Evolutionary conservation across 495 filamentous ascomycete species (phyloP).

Genomic region (Penicillium coffeae): DNA sequence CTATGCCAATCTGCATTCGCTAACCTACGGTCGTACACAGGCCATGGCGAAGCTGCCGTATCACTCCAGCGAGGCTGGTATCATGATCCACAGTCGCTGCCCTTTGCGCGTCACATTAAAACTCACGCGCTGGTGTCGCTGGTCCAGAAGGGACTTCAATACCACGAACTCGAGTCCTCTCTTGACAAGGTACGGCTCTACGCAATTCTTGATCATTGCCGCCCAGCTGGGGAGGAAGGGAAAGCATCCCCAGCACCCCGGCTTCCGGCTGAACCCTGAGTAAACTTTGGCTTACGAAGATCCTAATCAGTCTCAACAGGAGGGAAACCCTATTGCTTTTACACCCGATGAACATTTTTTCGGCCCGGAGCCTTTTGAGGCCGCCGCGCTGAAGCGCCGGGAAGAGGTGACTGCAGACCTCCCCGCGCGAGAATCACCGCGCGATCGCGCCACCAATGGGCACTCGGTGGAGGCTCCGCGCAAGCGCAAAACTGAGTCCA

Average conservation of each 20-base stretch:
- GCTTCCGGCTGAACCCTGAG: neutral
- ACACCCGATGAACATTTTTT: slow-evolving; percentile 47
- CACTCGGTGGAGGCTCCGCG: slow-evolving; percentile 29
- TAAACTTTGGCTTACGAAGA: neutral
- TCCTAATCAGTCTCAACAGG: slow-evolving; percentile 28
- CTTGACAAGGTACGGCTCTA: slow-evolving; percentile 53
- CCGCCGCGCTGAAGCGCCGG: slow-evolving; percentile 25
- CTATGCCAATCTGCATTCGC: slow-evolving; percentile 18
- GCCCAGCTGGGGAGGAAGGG: neutral
- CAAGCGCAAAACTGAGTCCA: slow-evolving; percentile 52
- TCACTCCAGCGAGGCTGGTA: slow-evolving; percentile 82
- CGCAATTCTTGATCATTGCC: neutral
- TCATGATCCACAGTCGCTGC: slow-evolving; percentile 66
- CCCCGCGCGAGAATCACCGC: slow-evolving; percentile 36
- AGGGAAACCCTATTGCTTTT: slow-evolving; percentile 37
- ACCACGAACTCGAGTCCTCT: slow-evolving; percentile 64
- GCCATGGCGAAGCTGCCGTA: slow-evolving; percentile 66
- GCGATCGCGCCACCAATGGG: slow-evolving; percentile 44
- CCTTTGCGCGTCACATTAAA: slow-evolving; percentile 72
- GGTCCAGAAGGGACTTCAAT: slow-evolving; percentile 74
- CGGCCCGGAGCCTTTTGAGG: slow-evolving; percentile 43
- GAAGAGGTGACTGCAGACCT: slow-evolving; percentile 30
- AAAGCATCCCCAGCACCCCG: neutral
- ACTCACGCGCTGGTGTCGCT: slow-evolving; percentile 70
- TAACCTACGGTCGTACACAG: slow-evolving; percentile 19